These are phyloP conservation scores for Trametes cubensis DNA, from an alignment of 768 basidiomycete genomes.

Conservation along the genomic window DNA sequence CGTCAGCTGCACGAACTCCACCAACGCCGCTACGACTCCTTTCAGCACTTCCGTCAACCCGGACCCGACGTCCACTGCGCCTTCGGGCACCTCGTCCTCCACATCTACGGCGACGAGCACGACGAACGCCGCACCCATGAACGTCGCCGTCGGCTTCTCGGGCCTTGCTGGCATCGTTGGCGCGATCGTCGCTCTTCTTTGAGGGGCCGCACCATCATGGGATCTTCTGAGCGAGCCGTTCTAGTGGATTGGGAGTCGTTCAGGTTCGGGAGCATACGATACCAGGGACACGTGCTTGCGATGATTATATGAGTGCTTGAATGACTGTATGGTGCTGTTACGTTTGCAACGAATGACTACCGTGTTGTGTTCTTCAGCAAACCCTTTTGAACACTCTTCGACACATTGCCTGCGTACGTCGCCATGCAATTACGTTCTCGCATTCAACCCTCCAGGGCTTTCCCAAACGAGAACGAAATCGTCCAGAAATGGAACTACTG, in stretches of 20 bases:
- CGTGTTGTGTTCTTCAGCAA: no score
- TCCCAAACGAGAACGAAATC: no score
- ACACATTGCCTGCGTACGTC: no score
- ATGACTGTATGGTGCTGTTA: not conserved
- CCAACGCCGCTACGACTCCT: conserved; percentile 22
- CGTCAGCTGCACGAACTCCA: conserved; percentile 40
- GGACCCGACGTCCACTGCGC: conserved; percentile 7
- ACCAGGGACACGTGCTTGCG: not conserved
- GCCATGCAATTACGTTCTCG: no score
- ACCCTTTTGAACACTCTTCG: no score
- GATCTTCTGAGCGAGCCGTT: not conserved
- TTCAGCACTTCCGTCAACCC: conserved; percentile 7
- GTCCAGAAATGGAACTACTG: no score
- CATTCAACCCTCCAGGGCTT: no score
- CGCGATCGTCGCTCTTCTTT: conserved; percentile 14
- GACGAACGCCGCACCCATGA: conserved; percentile 11
- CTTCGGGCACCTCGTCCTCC: conserved; percentile 18
- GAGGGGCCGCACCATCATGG: not conserved
- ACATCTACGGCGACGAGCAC: conserved; percentile 13
- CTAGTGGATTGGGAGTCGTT: no score
- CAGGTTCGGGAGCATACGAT: not conserved
- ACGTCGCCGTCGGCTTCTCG: conserved; percentile 12
- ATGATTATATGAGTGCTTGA: not conserved
- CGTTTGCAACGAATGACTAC: no score
- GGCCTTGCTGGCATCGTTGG: conserved; percentile 16